phyloP scores from a whole-genome alignment of 2,329 filamentous ascomycete species.

The Aspergillus sergii region DNA sequence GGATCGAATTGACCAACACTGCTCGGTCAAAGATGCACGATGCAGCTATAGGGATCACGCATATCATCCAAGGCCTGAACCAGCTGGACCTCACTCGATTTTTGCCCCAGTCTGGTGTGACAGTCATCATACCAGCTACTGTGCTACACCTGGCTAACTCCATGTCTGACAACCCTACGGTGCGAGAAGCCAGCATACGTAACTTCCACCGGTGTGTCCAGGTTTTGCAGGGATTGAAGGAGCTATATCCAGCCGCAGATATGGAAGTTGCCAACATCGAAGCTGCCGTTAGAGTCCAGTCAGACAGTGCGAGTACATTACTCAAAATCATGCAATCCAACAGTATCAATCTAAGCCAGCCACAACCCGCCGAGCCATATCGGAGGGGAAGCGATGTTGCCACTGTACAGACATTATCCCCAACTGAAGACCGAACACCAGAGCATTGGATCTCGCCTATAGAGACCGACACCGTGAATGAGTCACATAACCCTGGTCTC shows the following conservation, averaged over 20 bases:
- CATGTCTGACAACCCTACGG: conserved; percentile 71
- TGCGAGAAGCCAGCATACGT: conserved; percentile 68
- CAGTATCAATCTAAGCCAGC: conserved; percentile 13
- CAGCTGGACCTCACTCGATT: conserved; percentile 70
- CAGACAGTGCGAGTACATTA: conserved; percentile 30
- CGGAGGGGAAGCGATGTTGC: conserved; percentile 22
- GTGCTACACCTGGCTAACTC: conserved; percentile 87
- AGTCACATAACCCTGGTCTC: not conserved
- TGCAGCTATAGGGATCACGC: conserved; percentile 77
- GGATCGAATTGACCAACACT: conserved; percentile 66
- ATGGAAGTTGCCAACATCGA: conserved; percentile 53
- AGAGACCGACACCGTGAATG: conserved; percentile 4
- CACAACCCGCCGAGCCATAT: conserved; percentile 1
- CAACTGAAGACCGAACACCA: conserved; percentile 7
- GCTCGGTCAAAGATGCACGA: conserved; percentile 79
- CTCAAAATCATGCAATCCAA: conserved; percentile 36
- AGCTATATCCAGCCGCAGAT: conserved; percentile 84
- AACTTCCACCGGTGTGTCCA: conserved; percentile 85
- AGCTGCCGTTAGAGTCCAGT: conserved; percentile 12
- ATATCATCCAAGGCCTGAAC: conserved; percentile 74
- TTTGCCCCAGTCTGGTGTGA: conserved; percentile 81
- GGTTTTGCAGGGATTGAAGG: conserved; percentile 78
- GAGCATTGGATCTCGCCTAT: conserved; percentile 15
- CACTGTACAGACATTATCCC: conserved; percentile 11
- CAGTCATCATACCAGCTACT: conserved; percentile 81